Evolutionary conservation across 768 basidiomycete genomes (phyloP).

Genomic region (Macrocybe gigantea): DNA sequence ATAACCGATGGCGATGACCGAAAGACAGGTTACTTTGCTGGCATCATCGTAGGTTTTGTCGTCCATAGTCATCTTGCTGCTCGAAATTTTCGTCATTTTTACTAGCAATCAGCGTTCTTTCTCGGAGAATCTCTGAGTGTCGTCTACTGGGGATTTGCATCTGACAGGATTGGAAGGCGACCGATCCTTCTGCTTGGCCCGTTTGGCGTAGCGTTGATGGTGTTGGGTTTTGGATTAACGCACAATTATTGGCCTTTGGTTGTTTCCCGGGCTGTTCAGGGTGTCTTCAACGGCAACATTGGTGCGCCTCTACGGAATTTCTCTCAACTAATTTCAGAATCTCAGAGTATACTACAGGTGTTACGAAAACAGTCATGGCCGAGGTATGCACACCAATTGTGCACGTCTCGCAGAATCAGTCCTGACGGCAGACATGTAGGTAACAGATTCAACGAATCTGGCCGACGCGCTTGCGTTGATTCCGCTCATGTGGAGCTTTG

Average conservation of each 20-base stretch:
- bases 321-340: not conserved
- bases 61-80: conserved; percentile 25
- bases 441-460: conserved; percentile 13
- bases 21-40: conserved; percentile 38
- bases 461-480: conserved; percentile 15
- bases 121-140: conserved; percentile 27
- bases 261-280: conserved; percentile 21
- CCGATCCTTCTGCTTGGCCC: conserved; percentile 28
- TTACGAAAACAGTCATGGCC: not conserved
- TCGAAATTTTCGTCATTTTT: conserved; percentile 2
- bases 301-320: conserved; percentile 12
- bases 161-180: conserved; percentile 28
- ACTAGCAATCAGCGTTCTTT: conserved; percentile 33
- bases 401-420: not conserved
- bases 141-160: conserved; percentile 26
- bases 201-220: conserved; percentile 22
- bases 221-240: conserved; percentile 27
- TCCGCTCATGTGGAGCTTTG: conserved; percentile 20
- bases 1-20: conserved; percentile 35
- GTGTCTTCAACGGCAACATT: conserved; percentile 35
- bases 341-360: not conserved
- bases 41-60: conserved; percentile 28
- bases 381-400: not conserved
- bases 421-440: not conserved
- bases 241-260: conserved; percentile 23